Evolutionary conservation across 2,329 filamentous ascomycete genomes (phyloP), one percentile per base, ranked within the genome.

Genomic region (Cadophora sp.): DNA sequence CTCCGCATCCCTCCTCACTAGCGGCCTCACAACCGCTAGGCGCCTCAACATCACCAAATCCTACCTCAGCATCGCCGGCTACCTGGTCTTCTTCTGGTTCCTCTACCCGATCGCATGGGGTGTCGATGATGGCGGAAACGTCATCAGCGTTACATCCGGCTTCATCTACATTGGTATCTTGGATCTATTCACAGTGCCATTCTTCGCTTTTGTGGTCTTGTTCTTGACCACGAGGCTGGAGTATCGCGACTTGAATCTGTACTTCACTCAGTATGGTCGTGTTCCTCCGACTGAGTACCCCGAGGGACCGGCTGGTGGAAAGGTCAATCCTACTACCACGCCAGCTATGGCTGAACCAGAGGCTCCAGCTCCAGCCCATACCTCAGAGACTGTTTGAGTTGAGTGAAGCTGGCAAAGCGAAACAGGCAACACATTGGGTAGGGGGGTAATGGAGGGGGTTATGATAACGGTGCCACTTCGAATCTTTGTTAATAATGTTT

Each of bases 81-180:
- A 86, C 69, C 87, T 87, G 14, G 76, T 85, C n/a, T 79, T 88
- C 73, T 78, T 91, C 58, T 90, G 87, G 87, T 83, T 87, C 67
- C 75, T 89, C 26, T 91, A 91, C 77, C 88, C 89, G 0, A 84
- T 89, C 67, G 84, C 85, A n/a, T 91, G 87, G 84, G 89, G 87
- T 70, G 72, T 91, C 2, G 82, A 79, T 62, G 89, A 91, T 78
- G 89, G 88, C 46, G 88, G 87, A 11, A 91, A 91, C 73, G 79
- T 89, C 68, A 89, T 91, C 64, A 78, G 87, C 1, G 86, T 88
- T 0, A 89, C 91, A 73, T 85, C 84, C 0, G 89, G 91, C 74
- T 87, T 87, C 16, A 80, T 91, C 68, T 91, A 91, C 76, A 91
- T 91, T 74, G 88, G 89, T 48, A 80, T 91, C 8, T 81, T 92